Evolutionary conservation across 1,139 yeast genomes (phyloP).

Genomic region (Lodderomyces orthopsilosis): DNA sequence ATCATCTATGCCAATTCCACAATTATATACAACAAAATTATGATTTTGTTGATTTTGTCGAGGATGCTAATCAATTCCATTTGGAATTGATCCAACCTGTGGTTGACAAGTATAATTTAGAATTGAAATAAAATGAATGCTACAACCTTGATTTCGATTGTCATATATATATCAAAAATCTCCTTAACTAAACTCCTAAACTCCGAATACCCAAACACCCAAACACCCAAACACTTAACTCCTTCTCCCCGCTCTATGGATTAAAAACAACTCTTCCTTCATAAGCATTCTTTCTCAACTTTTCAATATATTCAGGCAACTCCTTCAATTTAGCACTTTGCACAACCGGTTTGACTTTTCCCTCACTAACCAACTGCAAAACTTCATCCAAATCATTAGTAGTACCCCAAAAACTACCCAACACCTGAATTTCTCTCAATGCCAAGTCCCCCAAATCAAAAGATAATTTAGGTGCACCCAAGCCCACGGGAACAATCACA

Average conservation of each 20-base stretch:
- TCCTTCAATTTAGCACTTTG: slow-evolving; percentile 29
- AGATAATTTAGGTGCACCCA: slow-evolving; percentile 28
- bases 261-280: slow-evolving; percentile 40
- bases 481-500: slow-evolving; percentile 38
- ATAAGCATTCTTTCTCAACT: slow-evolving; percentile 32
- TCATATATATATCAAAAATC: too few species aligned
- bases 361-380: slow-evolving; percentile 36
- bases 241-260: slow-evolving; percentile 17
- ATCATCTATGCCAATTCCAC: slow-evolving; percentile 15
- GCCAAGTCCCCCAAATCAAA: slow-evolving; percentile 33
- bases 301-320: slow-evolving; percentile 32
- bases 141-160: too few species aligned
- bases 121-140: slow-evolving; percentile 7
- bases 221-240: background rate
- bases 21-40: slow-evolving; percentile 3
- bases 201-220: background rate
- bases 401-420: slow-evolving; percentile 44
- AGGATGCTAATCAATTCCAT: slow-evolving; percentile 12
- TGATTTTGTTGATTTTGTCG: slow-evolving; percentile 14
- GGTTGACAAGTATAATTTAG: slow-evolving; percentile 12
- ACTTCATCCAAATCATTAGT: slow-evolving; percentile 39
- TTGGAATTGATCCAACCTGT: slow-evolving; percentile 14
- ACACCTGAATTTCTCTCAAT: slow-evolving; percentile 34
- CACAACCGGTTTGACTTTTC: slow-evolving; percentile 36
- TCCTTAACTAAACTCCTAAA: background rate